Percentiles rank a stretch among this genome's conserved stretches.
Evolutionary conservation across 2,329 filamentous ascomycete genomes (phyloP).

Genomic region (Microascus cirrosus): DNA sequence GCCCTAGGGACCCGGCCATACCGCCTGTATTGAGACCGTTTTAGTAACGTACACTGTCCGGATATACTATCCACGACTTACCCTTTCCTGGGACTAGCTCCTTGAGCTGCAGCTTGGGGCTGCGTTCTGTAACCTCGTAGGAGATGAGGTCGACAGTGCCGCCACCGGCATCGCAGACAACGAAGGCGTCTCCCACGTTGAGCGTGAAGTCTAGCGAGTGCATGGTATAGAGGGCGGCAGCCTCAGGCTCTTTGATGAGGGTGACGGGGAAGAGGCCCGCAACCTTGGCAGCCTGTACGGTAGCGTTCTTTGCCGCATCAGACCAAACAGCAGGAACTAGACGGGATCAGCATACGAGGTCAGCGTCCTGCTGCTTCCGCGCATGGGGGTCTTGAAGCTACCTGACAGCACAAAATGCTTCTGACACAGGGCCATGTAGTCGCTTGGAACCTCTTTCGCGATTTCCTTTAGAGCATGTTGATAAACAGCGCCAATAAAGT

Average conservation of each 20-base stretch:
- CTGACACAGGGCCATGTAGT: conserved; percentile 21
- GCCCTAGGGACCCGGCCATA: conserved; percentile 13
- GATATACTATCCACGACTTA: background rate
- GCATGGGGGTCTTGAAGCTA: background rate
- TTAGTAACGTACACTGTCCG: background rate
- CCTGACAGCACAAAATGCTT: conserved; percentile 17
- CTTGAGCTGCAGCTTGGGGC: conserved; percentile 10
- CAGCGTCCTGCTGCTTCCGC: background rate
- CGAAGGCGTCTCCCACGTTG: conserved; percentile 7
- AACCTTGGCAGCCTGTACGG: conserved; percentile 23
- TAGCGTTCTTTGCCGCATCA: conserved; percentile 9
- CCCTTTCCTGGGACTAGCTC: conserved; percentile 14
- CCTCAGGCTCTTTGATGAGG: conserved; percentile 13
- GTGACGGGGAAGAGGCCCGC: conserved; percentile 24
- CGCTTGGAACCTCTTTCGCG: conserved; percentile 13
- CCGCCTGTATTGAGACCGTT: conserved; percentile 6
- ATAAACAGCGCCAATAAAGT: conserved; percentile 5
- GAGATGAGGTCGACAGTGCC: conserved; percentile 19
- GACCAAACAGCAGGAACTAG: conserved; percentile 11
- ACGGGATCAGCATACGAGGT: background rate
- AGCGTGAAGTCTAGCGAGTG: conserved; percentile 5
- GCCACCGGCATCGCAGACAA: conserved; percentile 15
- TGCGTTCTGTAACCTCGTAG: conserved; percentile 15
- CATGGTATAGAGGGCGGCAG: conserved; percentile 9
- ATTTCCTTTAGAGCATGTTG: conserved; percentile 11